Conservation (phyloP, 2,329 filamentous ascomycete species). For the Apiospora marii region DNA sequence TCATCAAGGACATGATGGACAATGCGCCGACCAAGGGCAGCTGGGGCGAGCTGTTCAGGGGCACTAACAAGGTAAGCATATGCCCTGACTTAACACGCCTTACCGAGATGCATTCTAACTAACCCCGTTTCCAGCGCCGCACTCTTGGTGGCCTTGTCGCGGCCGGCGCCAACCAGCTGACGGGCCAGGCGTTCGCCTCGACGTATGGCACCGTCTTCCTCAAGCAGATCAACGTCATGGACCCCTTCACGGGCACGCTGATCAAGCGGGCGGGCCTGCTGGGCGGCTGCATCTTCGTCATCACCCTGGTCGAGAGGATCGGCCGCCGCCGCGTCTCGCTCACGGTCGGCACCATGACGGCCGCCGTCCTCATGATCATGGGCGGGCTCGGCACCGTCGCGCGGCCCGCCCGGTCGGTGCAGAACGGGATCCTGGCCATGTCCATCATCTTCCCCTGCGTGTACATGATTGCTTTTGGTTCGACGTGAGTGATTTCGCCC, state of each 20-base stretch:
- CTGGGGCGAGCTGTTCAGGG: slow-evolving; percentile 2
- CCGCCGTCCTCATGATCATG: background rate
- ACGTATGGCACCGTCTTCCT: background rate
- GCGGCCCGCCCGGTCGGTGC: background rate
- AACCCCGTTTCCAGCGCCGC: background rate
- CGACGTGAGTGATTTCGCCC: background rate
- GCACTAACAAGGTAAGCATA: background rate
- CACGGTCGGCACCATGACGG: background rate
- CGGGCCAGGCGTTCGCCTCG: background rate
- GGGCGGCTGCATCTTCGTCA: background rate
- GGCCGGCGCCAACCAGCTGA: background rate
- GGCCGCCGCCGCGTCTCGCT: background rate
- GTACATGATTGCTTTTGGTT: background rate
- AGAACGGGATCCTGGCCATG: background rate
- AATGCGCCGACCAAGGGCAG: background rate
- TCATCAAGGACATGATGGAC: background rate
- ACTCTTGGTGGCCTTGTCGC: background rate
- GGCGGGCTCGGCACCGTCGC: background rate
- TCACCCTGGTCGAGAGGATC: background rate
- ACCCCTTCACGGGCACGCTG: background rate
- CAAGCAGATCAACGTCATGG: slow-evolving; percentile 10
- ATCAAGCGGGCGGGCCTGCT: background rate
- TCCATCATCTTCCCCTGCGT: background rate
- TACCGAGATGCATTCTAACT: no score
- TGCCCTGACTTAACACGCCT: no score